Percentiles rank a stretch among this genome's conserved stretches.
Conservation (phyloP, 2,329 filamentous ascomycete species). For the Thermoascus crustaceus region DNA sequence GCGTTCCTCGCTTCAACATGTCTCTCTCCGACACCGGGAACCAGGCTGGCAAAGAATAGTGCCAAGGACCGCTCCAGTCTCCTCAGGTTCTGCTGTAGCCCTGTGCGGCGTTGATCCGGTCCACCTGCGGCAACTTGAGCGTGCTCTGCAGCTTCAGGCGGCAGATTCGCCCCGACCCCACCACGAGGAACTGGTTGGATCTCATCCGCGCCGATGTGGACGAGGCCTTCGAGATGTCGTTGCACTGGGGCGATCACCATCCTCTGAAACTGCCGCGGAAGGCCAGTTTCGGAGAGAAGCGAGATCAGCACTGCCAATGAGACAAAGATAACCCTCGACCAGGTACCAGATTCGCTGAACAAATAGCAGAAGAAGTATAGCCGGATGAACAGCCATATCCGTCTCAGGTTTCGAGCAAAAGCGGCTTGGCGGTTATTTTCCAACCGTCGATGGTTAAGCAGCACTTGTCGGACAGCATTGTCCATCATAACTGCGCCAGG, state of each 20-base stretch:
- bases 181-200: constrained; percentile 1
- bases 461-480: constrained; percentile 26
- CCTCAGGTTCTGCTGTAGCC: constrained; percentile 29
- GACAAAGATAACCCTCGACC: constrained; percentile 36
- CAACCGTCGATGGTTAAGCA: constrained; percentile 20
- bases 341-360: constrained; percentile 43
- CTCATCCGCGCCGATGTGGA: constrained; percentile 23
- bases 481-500: constrained; percentile 17
- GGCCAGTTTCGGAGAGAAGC: constrained; percentile 33
- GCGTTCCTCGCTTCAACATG: constrained; percentile 50
- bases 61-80: constrained; percentile 48
- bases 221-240: constrained; percentile 37
- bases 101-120: too few relatives aligned
- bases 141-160: not conserved
- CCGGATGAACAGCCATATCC: constrained; percentile 51
- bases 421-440: constrained; percentile 22
- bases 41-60: constrained; percentile 55
- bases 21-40: constrained; percentile 55
- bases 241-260: constrained; percentile 33
- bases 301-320: constrained; percentile 29
- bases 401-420: constrained; percentile 34
- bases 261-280: constrained; percentile 27
- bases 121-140: not conserved
- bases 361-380: constrained; percentile 53
- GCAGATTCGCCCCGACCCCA: constrained; percentile 3